Conservation (phyloP, 306 rosid species). For the Rosa persica region DNA sequence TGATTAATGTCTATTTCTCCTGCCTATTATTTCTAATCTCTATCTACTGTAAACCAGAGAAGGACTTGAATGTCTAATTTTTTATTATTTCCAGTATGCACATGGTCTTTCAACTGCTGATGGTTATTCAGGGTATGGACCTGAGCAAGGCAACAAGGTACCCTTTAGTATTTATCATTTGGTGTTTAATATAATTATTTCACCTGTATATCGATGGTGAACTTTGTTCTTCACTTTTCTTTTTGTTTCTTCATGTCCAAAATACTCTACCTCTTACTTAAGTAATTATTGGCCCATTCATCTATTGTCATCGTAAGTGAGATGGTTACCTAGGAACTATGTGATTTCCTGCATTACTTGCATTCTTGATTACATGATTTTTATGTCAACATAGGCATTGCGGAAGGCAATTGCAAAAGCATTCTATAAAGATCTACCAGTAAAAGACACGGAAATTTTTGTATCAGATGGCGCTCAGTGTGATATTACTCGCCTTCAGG, state of each 20-base stretch:
- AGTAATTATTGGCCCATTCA: neutral
- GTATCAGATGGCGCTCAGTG: conserved; percentile 80
- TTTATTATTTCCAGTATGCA: conserved; percentile 52
- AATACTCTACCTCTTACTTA: neutral
- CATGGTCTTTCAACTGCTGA: conserved; percentile 57
- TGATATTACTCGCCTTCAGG: conserved; percentile 84
- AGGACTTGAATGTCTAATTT: conserved; percentile 10
- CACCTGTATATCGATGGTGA: neutral
- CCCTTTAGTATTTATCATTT: conserved; percentile 10
- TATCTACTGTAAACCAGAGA: neutral
- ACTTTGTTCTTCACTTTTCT: neutral
- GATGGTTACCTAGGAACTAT: neutral
- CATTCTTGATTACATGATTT: conserved; percentile 2
- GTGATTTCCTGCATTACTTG: conserved; percentile 1
- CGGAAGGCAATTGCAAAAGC: conserved; percentile 57
- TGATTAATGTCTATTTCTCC: neutral
- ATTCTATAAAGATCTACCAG: conserved; percentile 46
- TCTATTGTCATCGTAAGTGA: neutral
- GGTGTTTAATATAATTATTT: neutral
- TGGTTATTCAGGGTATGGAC: conserved; percentile 76
- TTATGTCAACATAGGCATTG: conserved; percentile 37
- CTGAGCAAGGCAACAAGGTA: conserved; percentile 83
- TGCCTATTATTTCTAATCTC: neutral
- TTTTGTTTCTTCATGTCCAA: neutral
- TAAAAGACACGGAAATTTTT: conserved; percentile 58